Evolutionary conservation across 2,329 filamentous ascomycete species (phyloP).

Genomic region (Pseudogymnoascus sp.): DNA sequence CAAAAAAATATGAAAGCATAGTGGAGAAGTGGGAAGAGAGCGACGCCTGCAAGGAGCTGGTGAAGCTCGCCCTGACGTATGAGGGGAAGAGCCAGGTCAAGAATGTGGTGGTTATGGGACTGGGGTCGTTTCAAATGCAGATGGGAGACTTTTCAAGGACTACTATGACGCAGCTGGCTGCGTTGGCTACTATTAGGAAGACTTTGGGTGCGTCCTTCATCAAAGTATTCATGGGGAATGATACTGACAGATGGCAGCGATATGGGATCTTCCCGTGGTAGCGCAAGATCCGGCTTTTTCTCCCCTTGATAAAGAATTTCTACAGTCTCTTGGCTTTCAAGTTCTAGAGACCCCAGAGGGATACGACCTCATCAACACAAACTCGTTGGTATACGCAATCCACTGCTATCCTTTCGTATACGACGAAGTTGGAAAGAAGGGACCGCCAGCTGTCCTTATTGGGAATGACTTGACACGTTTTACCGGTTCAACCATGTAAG

Average conservation of each 20-base stretch:
- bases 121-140: slow-evolving; percentile 28
- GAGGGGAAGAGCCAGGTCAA: slow-evolving; percentile 16
- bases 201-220: slow-evolving; percentile 15
- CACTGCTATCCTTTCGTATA: slow-evolving; percentile 30
- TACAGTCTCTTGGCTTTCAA: slow-evolving; percentile 21
- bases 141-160: slow-evolving; percentile 24
- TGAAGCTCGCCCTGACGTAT: not conserved
- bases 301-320: slow-evolving; percentile 25
- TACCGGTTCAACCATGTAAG: not conserved
- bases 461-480: slow-evolving; percentile 18
- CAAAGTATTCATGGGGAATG: no score
- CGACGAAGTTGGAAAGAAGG: slow-evolving; percentile 19
- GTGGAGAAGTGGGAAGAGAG: slow-evolving; percentile 24
- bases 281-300: slow-evolving; percentile 30
- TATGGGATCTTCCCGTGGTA: slow-evolving; percentile 11
- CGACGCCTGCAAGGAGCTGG: slow-evolving; percentile 17
- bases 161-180: slow-evolving; percentile 27
- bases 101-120: slow-evolving; percentile 26
- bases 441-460: slow-evolving; percentile 23
- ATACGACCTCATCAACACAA: slow-evolving; percentile 21
- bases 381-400: slow-evolving; percentile 28
- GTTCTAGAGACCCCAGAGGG: slow-evolving; percentile 26
- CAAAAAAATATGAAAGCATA: slow-evolving; percentile 21
- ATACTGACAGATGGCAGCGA: not conserved
- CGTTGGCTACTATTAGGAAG: slow-evolving; percentile 23